A percentile compares a stretch with the other conserved stretches of the same genome.
Conservation (phyloP, 2,329 filamentous ascomycete genomes). For the Aspergillus vadensis region DNA sequence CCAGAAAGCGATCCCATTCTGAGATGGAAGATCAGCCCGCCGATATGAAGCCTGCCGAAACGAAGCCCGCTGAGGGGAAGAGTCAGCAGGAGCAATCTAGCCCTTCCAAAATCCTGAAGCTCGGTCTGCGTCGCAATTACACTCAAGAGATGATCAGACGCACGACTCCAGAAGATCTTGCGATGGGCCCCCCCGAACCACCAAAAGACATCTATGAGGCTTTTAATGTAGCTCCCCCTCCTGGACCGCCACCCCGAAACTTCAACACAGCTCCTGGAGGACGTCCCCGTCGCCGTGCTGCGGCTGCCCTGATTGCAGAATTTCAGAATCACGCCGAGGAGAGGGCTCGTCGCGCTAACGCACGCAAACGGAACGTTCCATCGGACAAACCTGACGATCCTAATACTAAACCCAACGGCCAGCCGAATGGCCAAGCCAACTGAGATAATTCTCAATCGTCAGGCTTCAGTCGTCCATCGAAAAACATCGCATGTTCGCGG, state of each 20-base stretch:
- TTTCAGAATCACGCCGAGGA: slow-evolving; percentile 24
- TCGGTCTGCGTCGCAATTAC: background rate
- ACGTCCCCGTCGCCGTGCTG: slow-evolving; percentile 27
- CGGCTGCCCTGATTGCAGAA: slow-evolving; percentile 23
- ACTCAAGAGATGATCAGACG: background rate
- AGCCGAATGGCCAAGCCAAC: too few relatives aligned
- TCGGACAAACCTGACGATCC: slow-evolving; percentile 3
- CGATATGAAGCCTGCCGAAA: background rate
- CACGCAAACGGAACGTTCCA: slow-evolving; percentile 15
- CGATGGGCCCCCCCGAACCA: too few relatives aligned
- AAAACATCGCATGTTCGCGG: too few relatives aligned
- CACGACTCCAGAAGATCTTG: background rate
- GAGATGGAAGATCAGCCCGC: slow-evolving; percentile 11
- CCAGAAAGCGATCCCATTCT: slow-evolving; percentile 22
- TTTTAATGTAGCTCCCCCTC: too few relatives aligned
- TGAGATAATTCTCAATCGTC: too few relatives aligned
- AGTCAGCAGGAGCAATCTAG: slow-evolving; percentile 1
- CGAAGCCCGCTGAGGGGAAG: too few relatives aligned
- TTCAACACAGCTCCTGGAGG: slow-evolving; percentile 18
- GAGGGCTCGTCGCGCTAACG: slow-evolving; percentile 21
- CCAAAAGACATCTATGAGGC: slow-evolving; percentile 1
- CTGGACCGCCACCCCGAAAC: background rate
- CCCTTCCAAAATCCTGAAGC: slow-evolving; percentile 8
- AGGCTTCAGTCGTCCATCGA: too few relatives aligned
- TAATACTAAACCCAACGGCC: background rate